These are phyloP conservation scores for Mrakia gelida DNA, from an alignment of 768 basidiomycete species.

Conservation along the genomic window DNA sequence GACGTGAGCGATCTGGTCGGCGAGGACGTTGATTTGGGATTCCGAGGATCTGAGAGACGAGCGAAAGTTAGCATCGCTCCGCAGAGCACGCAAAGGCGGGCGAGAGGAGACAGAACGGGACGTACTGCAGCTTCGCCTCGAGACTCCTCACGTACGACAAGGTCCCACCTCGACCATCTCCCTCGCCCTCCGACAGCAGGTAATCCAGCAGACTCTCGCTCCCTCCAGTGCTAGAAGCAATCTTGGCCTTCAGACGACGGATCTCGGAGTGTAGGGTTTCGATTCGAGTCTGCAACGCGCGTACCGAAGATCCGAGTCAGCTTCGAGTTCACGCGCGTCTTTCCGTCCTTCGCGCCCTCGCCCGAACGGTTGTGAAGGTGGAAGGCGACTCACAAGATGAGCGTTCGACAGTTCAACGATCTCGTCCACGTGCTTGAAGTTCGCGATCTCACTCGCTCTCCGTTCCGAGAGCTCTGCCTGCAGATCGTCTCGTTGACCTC, in stretches of 20 bases:
- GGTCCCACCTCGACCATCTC: slow-evolving; percentile 35
- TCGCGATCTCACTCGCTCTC: slow-evolving; percentile 59
- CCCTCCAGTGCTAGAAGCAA: slow-evolving; percentile 69
- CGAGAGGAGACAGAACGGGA: neutral
- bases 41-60: slow-evolving; percentile 11
- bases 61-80: neutral
- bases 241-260: slow-evolving; percentile 62
- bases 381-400: slow-evolving; percentile 50
- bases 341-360: neutral
- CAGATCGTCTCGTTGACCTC: slow-evolving; percentile 52
- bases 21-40: slow-evolving; percentile 34
- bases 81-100: neutral
- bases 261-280: slow-evolving; percentile 66
- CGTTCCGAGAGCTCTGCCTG: slow-evolving; percentile 61
- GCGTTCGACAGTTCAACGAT: slow-evolving; percentile 62
- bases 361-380: neutral
- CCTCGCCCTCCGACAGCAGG: slow-evolving; percentile 55
- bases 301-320: neutral
- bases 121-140: slow-evolving; percentile 58
- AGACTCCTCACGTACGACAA: slow-evolving; percentile 52
- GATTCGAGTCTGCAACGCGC: slow-evolving; percentile 61
- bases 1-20: slow-evolving; percentile 28
- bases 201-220: slow-evolving; percentile 65
- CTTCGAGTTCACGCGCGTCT: neutral
- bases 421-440: slow-evolving; percentile 59